Evolutionary conservation across 805 yeast genomes (phyloP).

Genomic region (Teunomyces kruisii): DNA sequence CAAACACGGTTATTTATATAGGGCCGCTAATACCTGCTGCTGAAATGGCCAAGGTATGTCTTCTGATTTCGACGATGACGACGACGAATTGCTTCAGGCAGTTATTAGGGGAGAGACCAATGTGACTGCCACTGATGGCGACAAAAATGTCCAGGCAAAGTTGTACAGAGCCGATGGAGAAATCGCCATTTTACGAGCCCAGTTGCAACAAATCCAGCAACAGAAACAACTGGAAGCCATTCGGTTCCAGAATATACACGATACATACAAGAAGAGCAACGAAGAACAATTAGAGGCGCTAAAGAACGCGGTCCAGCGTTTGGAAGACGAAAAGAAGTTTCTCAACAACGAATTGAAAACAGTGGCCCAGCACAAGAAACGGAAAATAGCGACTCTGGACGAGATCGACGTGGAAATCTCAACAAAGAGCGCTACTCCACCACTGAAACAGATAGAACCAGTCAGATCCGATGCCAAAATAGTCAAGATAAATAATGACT

Average conservation of each 20-base stretch:
- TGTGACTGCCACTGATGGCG: background rate
- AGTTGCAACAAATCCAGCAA: slow-evolving; percentile 47
- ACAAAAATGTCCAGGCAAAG: slow-evolving; percentile 20
- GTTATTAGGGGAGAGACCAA: slow-evolving; percentile 29
- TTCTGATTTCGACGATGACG: slow-evolving; percentile 38
- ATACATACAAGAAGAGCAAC: slow-evolving; percentile 15
- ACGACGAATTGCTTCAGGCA: slow-evolving; percentile 49
- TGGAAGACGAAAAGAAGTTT: slow-evolving; percentile 46
- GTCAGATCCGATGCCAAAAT: slow-evolving; percentile 13
- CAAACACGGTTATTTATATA: background rate
- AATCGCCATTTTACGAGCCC: slow-evolving; percentile 71
- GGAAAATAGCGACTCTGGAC: slow-evolving; percentile 13
- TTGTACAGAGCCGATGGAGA: slow-evolving; percentile 72
- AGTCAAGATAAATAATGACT: slow-evolving; percentile 30
- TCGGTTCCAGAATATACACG: slow-evolving; percentile 19
- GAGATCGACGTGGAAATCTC: background rate
- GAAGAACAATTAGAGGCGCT: slow-evolving; percentile 33
- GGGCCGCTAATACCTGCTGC: background rate
- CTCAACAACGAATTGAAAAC: slow-evolving; percentile 37
- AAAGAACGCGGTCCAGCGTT: slow-evolving; percentile 31
- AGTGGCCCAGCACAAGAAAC: slow-evolving; percentile 20
- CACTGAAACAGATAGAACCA: background rate
- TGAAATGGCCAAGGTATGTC: slow-evolving; percentile 9
- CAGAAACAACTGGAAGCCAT: slow-evolving; percentile 39
- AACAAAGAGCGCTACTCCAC: slow-evolving; percentile 3